Conservation (phyloP, 148 eudicot species). For the Rhododendron henanense region DNA sequence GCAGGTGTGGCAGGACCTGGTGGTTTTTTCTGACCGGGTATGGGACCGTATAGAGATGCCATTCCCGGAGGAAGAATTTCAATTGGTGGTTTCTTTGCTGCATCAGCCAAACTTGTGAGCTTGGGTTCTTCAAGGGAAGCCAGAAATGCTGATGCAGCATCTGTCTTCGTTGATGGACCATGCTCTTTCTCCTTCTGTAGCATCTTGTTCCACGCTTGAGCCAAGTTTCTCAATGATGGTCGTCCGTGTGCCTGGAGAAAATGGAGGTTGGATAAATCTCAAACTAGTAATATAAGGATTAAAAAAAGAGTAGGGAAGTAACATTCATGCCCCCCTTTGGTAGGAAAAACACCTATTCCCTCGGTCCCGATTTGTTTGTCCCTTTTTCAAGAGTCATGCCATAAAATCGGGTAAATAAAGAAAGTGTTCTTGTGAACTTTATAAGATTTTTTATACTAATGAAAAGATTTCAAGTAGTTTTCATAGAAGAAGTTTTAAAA, state of each 20-base stretch:
- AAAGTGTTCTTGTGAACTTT: not conserved
- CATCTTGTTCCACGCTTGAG: slow-evolving; percentile 78
- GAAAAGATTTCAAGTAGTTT: not conserved
- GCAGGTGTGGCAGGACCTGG: slow-evolving; percentile 33
- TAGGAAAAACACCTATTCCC: not conserved
- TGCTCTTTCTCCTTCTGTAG: slow-evolving; percentile 87
- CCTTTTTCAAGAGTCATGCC: not conserved
- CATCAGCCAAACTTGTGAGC: slow-evolving; percentile 83
- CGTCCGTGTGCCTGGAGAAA: slow-evolving; percentile 86
- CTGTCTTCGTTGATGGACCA: slow-evolving; percentile 59
- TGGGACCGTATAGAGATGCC: slow-evolving; percentile 71
- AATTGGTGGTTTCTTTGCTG: slow-evolving; percentile 74
- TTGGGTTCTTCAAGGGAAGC: slow-evolving; percentile 93
- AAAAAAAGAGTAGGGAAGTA: not conserved
- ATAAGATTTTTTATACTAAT: not conserved
- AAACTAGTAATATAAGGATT: not conserved
- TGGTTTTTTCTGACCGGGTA: slow-evolving; percentile 63
- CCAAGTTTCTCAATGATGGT: slow-evolving; percentile 68
- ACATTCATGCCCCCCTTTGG: not conserved
- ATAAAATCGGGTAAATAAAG: not conserved
- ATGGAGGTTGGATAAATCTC: slow-evolving; percentile 8
- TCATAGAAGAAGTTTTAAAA: not conserved
- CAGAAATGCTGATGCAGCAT: slow-evolving; percentile 85
- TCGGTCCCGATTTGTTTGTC: not conserved
- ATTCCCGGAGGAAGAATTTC: slow-evolving; percentile 96